phyloP scores from a whole-genome alignment of 1,139 yeast species.

The Yamadazyma pseudoaaseri region DNA sequence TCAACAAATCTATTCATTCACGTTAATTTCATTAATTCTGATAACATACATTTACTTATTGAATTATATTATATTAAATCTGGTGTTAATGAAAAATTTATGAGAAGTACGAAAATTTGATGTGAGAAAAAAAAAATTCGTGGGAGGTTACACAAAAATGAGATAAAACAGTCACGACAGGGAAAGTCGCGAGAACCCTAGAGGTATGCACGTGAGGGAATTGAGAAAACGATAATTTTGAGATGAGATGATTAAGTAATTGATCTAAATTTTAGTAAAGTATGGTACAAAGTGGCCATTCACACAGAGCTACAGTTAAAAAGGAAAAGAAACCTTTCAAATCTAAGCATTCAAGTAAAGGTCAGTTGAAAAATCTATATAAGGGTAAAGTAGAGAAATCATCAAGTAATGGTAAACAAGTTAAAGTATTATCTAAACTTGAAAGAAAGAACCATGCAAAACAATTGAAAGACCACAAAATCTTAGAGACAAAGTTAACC shows the following conservation, averaged over 20 bases:
- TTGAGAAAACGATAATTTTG: conserved; percentile 8
- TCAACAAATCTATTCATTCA: too few species aligned
- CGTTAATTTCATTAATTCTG: conserved; percentile 1
- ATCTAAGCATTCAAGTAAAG: conserved; percentile 88
- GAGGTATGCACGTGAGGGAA: conserved; percentile 11
- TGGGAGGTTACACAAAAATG: conserved; percentile 14
- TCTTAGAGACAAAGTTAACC: conserved; percentile 47
- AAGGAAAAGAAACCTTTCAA: conserved; percentile 88
- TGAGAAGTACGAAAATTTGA: conserved; percentile 12
- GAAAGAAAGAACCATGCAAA: conserved; percentile 79
- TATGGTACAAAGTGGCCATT: conserved; percentile 64
- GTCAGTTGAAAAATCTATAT: conserved; percentile 71
- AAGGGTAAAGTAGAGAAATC: conserved; percentile 89
- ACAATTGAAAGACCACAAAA: conserved; percentile 76
- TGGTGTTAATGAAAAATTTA: conserved; percentile 12
- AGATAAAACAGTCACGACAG: conserved; percentile 7
- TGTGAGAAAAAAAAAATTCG: conserved; percentile 5
- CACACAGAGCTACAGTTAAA: conserved; percentile 81
- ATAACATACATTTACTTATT: conserved; percentile 17
- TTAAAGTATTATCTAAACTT: conserved; percentile 53
- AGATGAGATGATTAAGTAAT: conserved; percentile 12
- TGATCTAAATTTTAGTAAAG: background rate
- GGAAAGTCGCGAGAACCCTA: conserved; percentile 10
- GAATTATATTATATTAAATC: conserved; percentile 9
- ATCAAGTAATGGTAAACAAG: conserved; percentile 34